Percentiles rank a stretch among this genome's conserved stretches.
Evolutionary conservation across 129 eudicot genomes (phyloP).

Genomic region (sunflower (Helianthus annuus)): HanXRQr2.0-SUNRISE NC_035444.2:13194205-13194704

Average conservation of each 20-base stretch:
- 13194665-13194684: background rate
- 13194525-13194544: background rate
- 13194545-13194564: conserved; percentile 12
- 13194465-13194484: background rate
- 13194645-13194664: background rate
- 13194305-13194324: conserved; percentile 1
- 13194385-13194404: conserved; percentile 5
- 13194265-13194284: conserved; percentile 1
- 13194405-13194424: background rate
- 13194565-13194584: conserved; percentile 17
- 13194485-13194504: conserved; percentile 7
- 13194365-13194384: conserved; percentile 7
- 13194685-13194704: background rate
- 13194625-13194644: conserved; percentile 17
- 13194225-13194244: conserved; percentile 14
- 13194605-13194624: background rate
- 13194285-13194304: background rate
- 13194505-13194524: conserved; percentile 1
- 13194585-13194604: conserved; percentile 3
- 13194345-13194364: conserved; percentile 11
- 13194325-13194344: conserved; percentile 27
- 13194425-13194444: background rate
- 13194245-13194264: conserved; percentile 5
- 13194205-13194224: conserved; percentile 19
- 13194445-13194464: background rate